Evolutionary conservation across 495 filamentous ascomycete species (phyloP).

Genomic region (Echria macrotheca): DNA sequence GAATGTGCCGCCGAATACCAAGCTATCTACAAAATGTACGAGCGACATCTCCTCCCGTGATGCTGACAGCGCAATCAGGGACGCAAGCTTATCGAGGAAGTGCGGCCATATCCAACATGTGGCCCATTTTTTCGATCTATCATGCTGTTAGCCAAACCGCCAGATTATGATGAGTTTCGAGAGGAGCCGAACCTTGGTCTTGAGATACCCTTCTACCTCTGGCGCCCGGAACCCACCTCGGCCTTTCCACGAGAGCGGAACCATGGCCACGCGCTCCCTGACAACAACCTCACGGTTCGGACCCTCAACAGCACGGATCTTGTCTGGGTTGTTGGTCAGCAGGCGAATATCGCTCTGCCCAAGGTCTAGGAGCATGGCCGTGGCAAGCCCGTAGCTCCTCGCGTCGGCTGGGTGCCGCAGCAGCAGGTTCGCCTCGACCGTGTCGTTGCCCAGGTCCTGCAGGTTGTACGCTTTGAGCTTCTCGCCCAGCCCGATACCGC

Average conservation of each 20-base stretch:
- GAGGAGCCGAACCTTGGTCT: constrained; percentile 68
- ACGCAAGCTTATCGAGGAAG: background rate
- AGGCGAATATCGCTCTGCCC: constrained; percentile 71
- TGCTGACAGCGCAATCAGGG: background rate
- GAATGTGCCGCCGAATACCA: too few species aligned
- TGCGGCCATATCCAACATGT: constrained; percentile 31
- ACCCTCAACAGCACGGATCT: constrained; percentile 90
- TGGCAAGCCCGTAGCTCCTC: constrained; percentile 87
- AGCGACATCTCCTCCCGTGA: background rate
- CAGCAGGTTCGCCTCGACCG: constrained; percentile 90
- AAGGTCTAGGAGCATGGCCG: constrained; percentile 86
- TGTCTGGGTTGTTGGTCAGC: constrained; percentile 98
- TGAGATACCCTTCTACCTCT: constrained; percentile 89
- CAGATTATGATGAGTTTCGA: too few species aligned
- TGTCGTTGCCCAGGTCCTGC: constrained; percentile 91
- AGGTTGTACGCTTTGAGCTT: constrained; percentile 98
- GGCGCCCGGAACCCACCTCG: constrained; percentile 75
- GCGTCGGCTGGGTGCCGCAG: constrained; percentile 92
- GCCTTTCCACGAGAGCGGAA: constrained; percentile 90
- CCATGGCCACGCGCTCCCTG: constrained; percentile 87
- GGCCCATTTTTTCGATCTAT: constrained; percentile 42
- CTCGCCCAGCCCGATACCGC: constrained; percentile 88
- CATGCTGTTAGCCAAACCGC: background rate
- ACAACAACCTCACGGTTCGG: constrained; percentile 81
- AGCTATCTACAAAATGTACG: background rate